phyloP scores from a whole-genome alignment of 768 basidiomycete species.

The Hemileccinum impolitum region DNA sequence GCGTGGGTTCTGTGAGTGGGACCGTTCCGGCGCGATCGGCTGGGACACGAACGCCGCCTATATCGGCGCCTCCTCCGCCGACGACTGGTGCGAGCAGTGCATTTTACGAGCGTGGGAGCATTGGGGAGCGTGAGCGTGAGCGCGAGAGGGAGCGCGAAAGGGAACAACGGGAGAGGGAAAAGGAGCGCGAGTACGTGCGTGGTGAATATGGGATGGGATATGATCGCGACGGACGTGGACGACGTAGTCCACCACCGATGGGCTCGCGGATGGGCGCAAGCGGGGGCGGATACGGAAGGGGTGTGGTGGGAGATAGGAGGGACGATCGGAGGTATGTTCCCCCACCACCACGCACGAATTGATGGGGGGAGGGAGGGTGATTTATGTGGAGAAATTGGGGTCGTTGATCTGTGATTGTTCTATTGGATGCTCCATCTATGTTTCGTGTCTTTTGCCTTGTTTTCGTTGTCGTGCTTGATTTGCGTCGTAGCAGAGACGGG shows the following conservation, averaged over 20 bases:
- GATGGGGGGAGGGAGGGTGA: not conserved
- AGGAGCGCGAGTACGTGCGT: conserved; percentile 37
- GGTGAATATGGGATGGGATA: conserved; percentile 33
- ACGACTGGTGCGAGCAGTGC: conserved; percentile 18
- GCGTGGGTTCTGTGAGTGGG: not conserved
- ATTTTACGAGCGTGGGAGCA: conserved; percentile 32
- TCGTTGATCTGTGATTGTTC: too few relatives aligned
- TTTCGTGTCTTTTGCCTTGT: too few relatives aligned
- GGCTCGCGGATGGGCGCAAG: conserved; percentile 14
- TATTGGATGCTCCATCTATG: too few relatives aligned
- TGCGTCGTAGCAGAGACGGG: too few relatives aligned
- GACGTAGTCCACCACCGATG: conserved; percentile 27
- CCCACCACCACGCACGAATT: conserved; percentile 19
- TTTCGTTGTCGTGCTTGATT: too few relatives aligned
- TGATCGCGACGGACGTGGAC: conserved; percentile 30
- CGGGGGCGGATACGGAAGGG: conserved; percentile 15
- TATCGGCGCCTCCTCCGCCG: conserved; percentile 22
- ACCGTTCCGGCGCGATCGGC: conserved; percentile 4
- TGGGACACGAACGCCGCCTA: conserved; percentile 21
- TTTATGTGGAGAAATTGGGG: too few relatives aligned
- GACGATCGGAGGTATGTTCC: conserved; percentile 39
- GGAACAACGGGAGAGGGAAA: conserved; percentile 14
- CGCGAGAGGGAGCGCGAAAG: conserved; percentile 8
- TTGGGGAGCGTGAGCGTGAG: not conserved
- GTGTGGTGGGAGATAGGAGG: conserved; percentile 24